phyloP scores from a whole-genome alignment of 78 protist genomes.

The Bodo saltans region DNA sequence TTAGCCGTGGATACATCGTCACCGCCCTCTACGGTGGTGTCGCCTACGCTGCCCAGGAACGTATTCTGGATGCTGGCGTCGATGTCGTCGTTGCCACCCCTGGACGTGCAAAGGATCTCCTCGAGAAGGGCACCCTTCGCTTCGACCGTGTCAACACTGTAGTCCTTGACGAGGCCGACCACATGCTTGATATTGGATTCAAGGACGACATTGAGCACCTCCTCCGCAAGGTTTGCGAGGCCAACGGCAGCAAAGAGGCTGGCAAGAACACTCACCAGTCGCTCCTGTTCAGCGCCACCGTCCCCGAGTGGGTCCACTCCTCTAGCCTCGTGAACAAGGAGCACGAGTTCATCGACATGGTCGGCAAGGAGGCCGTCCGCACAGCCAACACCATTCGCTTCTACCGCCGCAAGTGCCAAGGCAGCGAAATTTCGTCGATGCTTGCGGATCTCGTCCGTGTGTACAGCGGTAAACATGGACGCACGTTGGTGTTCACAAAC shows the following conservation, averaged over 20 bases:
- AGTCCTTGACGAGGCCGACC: constrained; percentile 91
- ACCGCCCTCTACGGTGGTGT: constrained; percentile 59
- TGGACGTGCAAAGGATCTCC: constrained; percentile 57
- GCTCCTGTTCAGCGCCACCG: constrained; percentile 28
- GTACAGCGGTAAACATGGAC: constrained; percentile 16
- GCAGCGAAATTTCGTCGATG: background rate
- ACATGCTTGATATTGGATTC: constrained; percentile 96
- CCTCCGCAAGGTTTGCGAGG: background rate
- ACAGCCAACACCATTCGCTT: background rate
- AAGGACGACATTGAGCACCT: constrained; percentile 31
- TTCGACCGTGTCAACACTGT: constrained; percentile 7
- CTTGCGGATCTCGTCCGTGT: constrained; percentile 12
- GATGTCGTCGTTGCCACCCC: constrained; percentile 67
- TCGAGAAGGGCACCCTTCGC: constrained; percentile 6
- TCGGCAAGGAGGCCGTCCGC: background rate
- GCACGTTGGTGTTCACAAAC: background rate
- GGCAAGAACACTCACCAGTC: constrained; percentile 1
- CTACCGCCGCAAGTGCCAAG: background rate
- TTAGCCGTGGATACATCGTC: background rate
- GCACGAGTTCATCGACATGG: background rate
- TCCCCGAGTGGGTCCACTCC: constrained; percentile 16
- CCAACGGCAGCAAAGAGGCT: background rate
- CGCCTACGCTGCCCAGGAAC: constrained; percentile 24
- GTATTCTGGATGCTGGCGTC: constrained; percentile 20
- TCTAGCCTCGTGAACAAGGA: background rate